These are phyloP conservation scores for Dryas drummondii DNA, from an alignment of 306 rosid genomes.

Conservation along the genomic window DNA sequence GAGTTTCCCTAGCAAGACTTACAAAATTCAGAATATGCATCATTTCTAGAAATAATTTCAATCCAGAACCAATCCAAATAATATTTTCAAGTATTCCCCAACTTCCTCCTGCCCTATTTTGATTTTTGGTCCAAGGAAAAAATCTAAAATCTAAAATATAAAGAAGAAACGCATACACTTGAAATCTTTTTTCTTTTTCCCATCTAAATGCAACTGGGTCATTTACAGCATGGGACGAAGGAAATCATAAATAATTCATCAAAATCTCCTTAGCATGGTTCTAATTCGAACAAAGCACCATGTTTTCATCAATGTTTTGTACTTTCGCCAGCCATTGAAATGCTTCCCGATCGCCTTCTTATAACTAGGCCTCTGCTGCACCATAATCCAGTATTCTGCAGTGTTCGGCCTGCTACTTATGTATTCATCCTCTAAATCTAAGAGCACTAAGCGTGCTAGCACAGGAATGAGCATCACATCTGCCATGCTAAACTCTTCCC, in stretches of 20 bases:
- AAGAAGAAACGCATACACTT: neutral
- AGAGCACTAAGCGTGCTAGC: slow-evolving; percentile 60
- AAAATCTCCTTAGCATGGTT: slow-evolving; percentile 71
- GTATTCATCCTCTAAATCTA: slow-evolving; percentile 64
- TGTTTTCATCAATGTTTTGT: slow-evolving; percentile 66
- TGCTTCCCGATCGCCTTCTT: slow-evolving; percentile 78
- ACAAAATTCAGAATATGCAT: neutral
- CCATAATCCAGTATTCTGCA: slow-evolving; percentile 77
- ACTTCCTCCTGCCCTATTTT: neutral
- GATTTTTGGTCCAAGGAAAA: slow-evolving; percentile 19
- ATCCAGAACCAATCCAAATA: no score
- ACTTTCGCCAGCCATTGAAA: slow-evolving; percentile 85
- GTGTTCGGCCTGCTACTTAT: slow-evolving; percentile 60
- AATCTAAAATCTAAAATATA: slow-evolving; percentile 22
- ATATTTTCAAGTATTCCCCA: neutral
- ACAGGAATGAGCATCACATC: slow-evolving; percentile 79
- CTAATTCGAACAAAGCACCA: slow-evolving; percentile 76
- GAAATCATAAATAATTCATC: slow-evolving; percentile 27
- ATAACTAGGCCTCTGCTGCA: slow-evolving; percentile 92
- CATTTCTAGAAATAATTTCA: no score
- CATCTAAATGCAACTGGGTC: neutral
- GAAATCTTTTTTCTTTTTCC: neutral
- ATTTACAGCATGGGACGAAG: neutral
- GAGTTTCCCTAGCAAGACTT: neutral
- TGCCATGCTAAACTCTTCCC: slow-evolving; percentile 82